Conservation (phyloP, 805 yeast genomes). For the Pichia eremophila region DNA sequence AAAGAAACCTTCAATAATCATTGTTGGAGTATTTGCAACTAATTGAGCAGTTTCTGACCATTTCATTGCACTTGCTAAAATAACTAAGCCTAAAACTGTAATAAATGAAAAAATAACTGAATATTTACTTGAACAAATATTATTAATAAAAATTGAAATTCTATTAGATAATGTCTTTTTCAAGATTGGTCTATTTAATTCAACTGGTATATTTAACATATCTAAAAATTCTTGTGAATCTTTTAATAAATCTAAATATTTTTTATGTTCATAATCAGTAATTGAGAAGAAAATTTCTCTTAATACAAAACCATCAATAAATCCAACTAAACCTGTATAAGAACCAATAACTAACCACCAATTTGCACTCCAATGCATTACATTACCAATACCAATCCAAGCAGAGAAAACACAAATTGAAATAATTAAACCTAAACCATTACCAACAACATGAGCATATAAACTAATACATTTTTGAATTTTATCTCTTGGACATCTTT, state of each 20-base stretch:
- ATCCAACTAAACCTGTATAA: slow-evolving; percentile 36
- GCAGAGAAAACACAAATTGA: slow-evolving; percentile 25
- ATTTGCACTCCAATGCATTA: slow-evolving; percentile 28
- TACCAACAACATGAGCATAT: slow-evolving; percentile 35
- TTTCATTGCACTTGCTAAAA: slow-evolving; percentile 26
- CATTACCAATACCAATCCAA: slow-evolving; percentile 31
- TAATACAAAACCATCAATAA: slow-evolving; percentile 33
- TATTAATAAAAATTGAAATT: slow-evolving; percentile 19
- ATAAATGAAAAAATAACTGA: slow-evolving; percentile 23
- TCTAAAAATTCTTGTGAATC: slow-evolving; percentile 27
- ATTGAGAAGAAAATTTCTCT: slow-evolving; percentile 30
- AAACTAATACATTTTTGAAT: slow-evolving; percentile 14
- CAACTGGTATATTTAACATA: slow-evolving; percentile 16
- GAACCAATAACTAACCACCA: slow-evolving; percentile 42
- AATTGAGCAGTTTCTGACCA: slow-evolving; percentile 35
- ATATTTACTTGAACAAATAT: slow-evolving; percentile 25
- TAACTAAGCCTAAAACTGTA: slow-evolving; percentile 24
- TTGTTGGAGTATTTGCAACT: slow-evolving; percentile 33
- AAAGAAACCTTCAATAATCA: slow-evolving; percentile 37
- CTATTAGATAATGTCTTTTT: slow-evolving; percentile 2
- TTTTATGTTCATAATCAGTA: slow-evolving; percentile 13
- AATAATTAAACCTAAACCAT: slow-evolving; percentile 31
- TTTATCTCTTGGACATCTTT: slow-evolving; percentile 12
- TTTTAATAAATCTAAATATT: slow-evolving; percentile 21
- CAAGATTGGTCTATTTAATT: slow-evolving; percentile 5